Evolutionary conservation across 1,139 yeast species (phyloP).

Genomic region (Blastobotrys malaysiensis): DNA sequence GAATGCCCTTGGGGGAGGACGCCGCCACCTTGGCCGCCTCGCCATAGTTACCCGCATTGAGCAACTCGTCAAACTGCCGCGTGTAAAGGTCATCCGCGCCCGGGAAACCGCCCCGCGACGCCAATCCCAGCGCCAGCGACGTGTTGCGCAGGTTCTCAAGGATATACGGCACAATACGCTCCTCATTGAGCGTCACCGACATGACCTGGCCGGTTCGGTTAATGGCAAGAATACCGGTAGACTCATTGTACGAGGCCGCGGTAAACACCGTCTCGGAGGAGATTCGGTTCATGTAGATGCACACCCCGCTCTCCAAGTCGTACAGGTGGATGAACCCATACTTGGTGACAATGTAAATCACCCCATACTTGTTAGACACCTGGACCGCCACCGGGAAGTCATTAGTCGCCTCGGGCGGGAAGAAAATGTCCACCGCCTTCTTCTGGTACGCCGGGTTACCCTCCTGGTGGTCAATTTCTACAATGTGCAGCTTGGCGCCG

Average conservation of each 20-base stretch:
- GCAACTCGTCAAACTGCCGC: constrained; percentile 84
- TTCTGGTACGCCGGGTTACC: constrained; percentile 80
- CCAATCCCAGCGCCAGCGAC: constrained; percentile 77
- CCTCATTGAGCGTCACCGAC: constrained; percentile 83
- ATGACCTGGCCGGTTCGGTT: constrained; percentile 95
- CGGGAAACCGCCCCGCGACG: constrained; percentile 93
- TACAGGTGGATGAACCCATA: constrained; percentile 95
- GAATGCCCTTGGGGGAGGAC: constrained; percentile 69
- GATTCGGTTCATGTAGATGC: constrained; percentile 92
- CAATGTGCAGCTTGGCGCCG: constrained; percentile 83
- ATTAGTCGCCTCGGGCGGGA: constrained; percentile 93
- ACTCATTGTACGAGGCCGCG: constrained; percentile 62
- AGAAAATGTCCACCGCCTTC: constrained; percentile 87
- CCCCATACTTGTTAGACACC: constrained; percentile 79
- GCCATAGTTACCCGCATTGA: constrained; percentile 80
- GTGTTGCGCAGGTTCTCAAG: constrained; percentile 83
- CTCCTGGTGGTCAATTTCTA: constrained; percentile 92
- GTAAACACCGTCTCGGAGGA: constrained; percentile 96
- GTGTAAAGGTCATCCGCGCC: constrained; percentile 92
- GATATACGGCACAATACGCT: constrained; percentile 84
- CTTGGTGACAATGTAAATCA: constrained; percentile 84
- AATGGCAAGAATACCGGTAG: constrained; percentile 85
- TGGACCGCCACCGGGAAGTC: constrained; percentile 97
- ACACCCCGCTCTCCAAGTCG: constrained; percentile 87
- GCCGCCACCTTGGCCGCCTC: constrained; percentile 98